Base-by-base conservation (phyloP, 371 early-diverging fungal species). In the Circinella minor region DNA sequence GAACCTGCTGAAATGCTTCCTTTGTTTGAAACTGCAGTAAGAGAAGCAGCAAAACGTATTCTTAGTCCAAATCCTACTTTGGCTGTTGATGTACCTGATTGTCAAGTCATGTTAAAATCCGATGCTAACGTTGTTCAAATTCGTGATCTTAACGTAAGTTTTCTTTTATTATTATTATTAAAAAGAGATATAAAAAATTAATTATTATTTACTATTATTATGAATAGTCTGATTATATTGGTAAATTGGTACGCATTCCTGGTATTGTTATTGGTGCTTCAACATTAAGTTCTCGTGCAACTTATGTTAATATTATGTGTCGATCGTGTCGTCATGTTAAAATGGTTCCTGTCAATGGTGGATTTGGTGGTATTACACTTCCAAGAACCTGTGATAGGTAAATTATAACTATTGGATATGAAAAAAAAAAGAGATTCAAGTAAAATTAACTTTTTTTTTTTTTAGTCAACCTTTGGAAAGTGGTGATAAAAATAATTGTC, bases 231-330 rank as follows among this genome's bases (percentile, higher is more conserved):
- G 82, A 88, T 61, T 90, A 93, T 69, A 95, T 98, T 70, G 95
- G 96, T 60, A 97, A 95, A 76, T 89, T 99, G 38, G 95, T 99
- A 62, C 92, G 96, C 47, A 89, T 99, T 60, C 90, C 96, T 17
- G 99, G 99, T 59, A 99, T 99, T 68, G 93, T 99, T 48, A 97
- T 99, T 72, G 94, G 96, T 7, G 96, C 98, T 3, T 94, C 96
- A 4, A 91, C 96, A n/a, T 79, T 95, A 59, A 84, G 92, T 60
- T 91, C 95, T 17, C 93, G 98, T 85, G 95, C 97, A 1, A 96
- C 96, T 8, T 77, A 87, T 63, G 88, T 99, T 27, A 92, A 92
- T 27, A 83, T 96, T 65, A 91, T 92, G 87, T 99, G 99, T 86
- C 89, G 90, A 67, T 78, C 82, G 18, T 99, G 99, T 83, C 88